Base-by-base conservation (phyloP, 495 filamentous ascomycete genomes). In the Tetracladium marchalianum region DNA sequence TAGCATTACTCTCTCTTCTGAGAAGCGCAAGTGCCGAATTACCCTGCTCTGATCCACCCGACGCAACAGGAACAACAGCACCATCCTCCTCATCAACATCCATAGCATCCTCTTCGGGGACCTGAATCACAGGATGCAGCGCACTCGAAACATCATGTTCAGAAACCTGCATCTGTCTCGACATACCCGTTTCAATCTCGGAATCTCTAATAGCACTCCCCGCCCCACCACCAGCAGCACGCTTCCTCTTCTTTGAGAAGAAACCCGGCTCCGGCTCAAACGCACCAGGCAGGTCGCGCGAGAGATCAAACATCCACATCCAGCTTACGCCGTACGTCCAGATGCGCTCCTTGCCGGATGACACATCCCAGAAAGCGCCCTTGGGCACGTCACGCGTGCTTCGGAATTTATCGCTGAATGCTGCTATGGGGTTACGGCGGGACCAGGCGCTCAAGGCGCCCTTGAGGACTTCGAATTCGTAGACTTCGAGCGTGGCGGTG, bases 221-320 rank as follows among this genome's bases (percentile, higher is more conserved):
- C 1, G 81, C 80, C 22, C 22, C 22, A 27, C 22, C 22, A 19
- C 81, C 80, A 35, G 54, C 62, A 69, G 61, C 67, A 18, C 57
- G 27, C 46, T 62, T 55, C 15, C 59, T 37, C n/a, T 54, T 58
- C 11, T 41, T 51, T 4, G 43, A 1, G 3, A 45, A 52, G n/a
- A 49, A 41, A 11, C 31, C 19, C 18, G 39, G n/a, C 39, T 27
- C 22, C 22, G 22, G 22, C 22, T 27, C 22, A 27, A 27, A 10
- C 17, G 34, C 13, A 11, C 17, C 11, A 5, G 72, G 73, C 41
- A 95, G 69, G 57, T 97, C 83, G 44, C 75, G 73, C 5, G 73
- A 74, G 5, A 95, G 58, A 61, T 97, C 87, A 49, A 97, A 77
- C 90, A 97, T 97, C 74, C 84, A 95, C 43, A 99, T 59, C 76